Conservation (phyloP, 1,139 yeast genomes). For the Suhomyces choctaworum region DNA sequence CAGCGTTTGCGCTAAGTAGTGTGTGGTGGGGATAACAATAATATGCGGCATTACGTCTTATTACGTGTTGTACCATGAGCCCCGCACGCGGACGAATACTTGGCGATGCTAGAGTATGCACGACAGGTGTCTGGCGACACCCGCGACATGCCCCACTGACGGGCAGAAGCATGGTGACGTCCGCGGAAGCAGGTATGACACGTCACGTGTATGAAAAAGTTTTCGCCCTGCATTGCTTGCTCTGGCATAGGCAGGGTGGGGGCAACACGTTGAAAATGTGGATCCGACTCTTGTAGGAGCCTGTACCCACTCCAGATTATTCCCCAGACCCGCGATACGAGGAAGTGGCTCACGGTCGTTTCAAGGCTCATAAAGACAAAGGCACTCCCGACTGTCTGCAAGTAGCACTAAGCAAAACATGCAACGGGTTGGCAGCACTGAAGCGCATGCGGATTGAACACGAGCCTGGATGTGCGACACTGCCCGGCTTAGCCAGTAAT, state of each 20-base stretch:
- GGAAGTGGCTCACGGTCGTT: slow-evolving; percentile 3
- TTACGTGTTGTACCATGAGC: background rate
- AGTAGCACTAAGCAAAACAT: background rate
- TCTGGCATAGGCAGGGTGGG: too few species aligned
- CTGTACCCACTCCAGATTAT: background rate
- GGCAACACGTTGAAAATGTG: too few species aligned
- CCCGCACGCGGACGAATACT: background rate
- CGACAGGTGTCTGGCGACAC: too few species aligned
- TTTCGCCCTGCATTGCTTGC: too few species aligned
- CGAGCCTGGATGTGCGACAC: background rate
- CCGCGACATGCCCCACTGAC: too few species aligned
- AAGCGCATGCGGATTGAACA: background rate
- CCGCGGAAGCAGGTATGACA: too few species aligned
- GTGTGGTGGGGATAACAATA: background rate
- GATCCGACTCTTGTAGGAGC: too few species aligned
- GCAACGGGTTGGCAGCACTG: background rate
- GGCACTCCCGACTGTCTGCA: background rate
- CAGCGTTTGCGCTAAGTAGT: too few species aligned
- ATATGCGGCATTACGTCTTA: background rate
- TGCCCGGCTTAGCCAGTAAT: background rate
- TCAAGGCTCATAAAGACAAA: slow-evolving; percentile 4
- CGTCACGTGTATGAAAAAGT: too few species aligned
- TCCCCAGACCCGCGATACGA: slow-evolving; percentile 4
- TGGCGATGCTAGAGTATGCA: too few species aligned
- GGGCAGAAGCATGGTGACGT: too few species aligned